Evolutionary conservation across 495 filamentous ascomycete genomes (phyloP), one percentile per base, ranked within the genome.

Genomic region (Hyaloscypha bicolor): DNA sequence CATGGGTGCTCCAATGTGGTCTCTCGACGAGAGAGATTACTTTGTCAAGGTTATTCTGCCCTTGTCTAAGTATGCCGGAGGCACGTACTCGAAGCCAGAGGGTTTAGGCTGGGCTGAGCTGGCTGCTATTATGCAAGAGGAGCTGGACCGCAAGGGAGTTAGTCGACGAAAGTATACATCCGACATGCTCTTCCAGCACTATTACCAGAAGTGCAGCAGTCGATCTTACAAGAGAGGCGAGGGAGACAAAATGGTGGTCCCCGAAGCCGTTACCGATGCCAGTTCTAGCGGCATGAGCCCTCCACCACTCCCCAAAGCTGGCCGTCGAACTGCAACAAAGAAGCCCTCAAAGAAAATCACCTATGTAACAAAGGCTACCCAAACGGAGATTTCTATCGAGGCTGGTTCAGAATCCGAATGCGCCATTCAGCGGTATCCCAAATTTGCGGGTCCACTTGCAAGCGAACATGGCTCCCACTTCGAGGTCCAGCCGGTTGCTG

Each of bases 71-170:
- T 69, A 65, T 39, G 30, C 62, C 11, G 8, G n/a, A 6, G 52
- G 48, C 9, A 16, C 53, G 11, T 33, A 29, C 33, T 21, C 55
- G 21, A 45, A 42, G 32, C 29, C 12, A 1, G 9, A 33, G 9
- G 63, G 63, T 35, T 39, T 35, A 22, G 8, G 29, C 6, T 70
- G 52, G 19, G 53, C 29, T 2, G 63, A 59, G 0, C 52, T 70
- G 5, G 68, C 63, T n/a, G 12, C 5, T 19, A 37, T 57, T 3
- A 70, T 70, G 68, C 63, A 66, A 32, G 16, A 16, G 11, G 68
- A 62, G 3, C 25, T 70, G 53, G 52, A 66, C 19, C 25, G 14
- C 2, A 2, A 22, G 4, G 52, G 52, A 0, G 14, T 37, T 12
- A 33, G 30, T 25, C 39, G 37, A 39, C 68, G 68, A 9, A 32